Base-by-base conservation (phyloP, 805 yeast genomes). In the Debaryomyces prosopidis region DNA sequence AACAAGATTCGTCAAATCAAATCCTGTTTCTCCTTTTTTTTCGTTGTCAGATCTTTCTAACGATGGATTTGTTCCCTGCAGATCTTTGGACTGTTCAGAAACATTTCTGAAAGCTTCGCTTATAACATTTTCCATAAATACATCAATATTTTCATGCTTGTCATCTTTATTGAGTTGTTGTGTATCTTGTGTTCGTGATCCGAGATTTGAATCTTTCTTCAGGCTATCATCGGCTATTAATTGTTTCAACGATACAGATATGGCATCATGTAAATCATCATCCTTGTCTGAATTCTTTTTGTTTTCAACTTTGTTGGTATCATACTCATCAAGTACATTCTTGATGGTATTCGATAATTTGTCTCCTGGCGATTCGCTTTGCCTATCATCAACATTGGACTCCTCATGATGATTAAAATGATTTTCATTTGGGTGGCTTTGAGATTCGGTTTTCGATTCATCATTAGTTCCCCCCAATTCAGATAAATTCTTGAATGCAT, bases 81-180 rank as follows among this genome's bases (percentile, higher is more conserved):
- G 7, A 18, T 37, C 41, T n/a, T 43, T 18, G 19, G 32, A 36
- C 19, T 31, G 34, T 26, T 40, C 26, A 43, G 51, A 48, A 5
- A 60, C 63, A 8, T 59, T 46, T 35, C 52, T 57, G 44, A 64
- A 64, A 1, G 68, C 69, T 45, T 63, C 63, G 10, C 52, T 44
- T 7, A 65, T 63, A n/a, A 60, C 67, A 45, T 48, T 60, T 35
- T 63, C 66, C 51, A 64, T 55, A 33, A 44, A 45, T 18, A 43
- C 46, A 35, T 53, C 55, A 9, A 43, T 48, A 31, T 43, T 40
- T 30, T 33, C 20, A 15, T 42, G 42, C 14, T 39, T 30, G 36
- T 12, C 14, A 8, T 39, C 18, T 18, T 14, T 40, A 15, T n/a
- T 16, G 19, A 6, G 6, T 17, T 34, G 37, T 17, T n/a, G 2